Conservation (phyloP, 345 rosid genomes). For the Bretschneidera sinensis region DNA sequence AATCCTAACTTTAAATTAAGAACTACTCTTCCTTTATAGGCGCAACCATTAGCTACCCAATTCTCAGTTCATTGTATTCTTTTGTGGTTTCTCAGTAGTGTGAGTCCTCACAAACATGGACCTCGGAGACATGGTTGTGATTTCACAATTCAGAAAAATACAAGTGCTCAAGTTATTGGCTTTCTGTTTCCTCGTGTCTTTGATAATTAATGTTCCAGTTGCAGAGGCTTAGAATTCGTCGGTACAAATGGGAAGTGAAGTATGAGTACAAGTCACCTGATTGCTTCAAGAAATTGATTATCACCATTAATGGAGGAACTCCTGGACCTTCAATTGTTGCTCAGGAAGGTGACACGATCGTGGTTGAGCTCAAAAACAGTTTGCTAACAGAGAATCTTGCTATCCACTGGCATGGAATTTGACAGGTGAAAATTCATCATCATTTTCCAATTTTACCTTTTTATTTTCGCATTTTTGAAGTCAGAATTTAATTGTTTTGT, state of each 20-base stretch:
- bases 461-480: not conserved
- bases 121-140: too few species aligned
- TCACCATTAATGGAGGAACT: constrained; percentile 54
- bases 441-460: not conserved
- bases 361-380: constrained; percentile 64
- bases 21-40: too few species aligned
- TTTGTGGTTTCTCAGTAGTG: too few species aligned
- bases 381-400: constrained; percentile 55
- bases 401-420: constrained; percentile 81
- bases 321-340: constrained; percentile 70
- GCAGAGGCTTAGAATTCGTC: constrained; percentile 38
- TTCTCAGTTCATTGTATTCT: too few species aligned
- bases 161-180: not conserved
- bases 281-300: constrained; percentile 54
- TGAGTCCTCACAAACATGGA: too few species aligned
- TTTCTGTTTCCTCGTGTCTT: constrained; percentile 6
- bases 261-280: constrained; percentile 62
- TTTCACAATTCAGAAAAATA: too few species aligned
- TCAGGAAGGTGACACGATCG: constrained; percentile 55
- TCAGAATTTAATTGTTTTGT: too few species aligned
- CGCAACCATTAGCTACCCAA: too few species aligned
- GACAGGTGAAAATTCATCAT: constrained; percentile 34
- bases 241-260: constrained; percentile 60
- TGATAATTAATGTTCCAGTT: constrained; percentile 2
- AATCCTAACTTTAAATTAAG: too few species aligned